A percentile compares a stretch with the other conserved stretches of the same genome.
These are phyloP conservation scores for Umbellularia californica DNA, from an alignment of 164 flowering plant species.

Conservation along the genomic window DNA sequence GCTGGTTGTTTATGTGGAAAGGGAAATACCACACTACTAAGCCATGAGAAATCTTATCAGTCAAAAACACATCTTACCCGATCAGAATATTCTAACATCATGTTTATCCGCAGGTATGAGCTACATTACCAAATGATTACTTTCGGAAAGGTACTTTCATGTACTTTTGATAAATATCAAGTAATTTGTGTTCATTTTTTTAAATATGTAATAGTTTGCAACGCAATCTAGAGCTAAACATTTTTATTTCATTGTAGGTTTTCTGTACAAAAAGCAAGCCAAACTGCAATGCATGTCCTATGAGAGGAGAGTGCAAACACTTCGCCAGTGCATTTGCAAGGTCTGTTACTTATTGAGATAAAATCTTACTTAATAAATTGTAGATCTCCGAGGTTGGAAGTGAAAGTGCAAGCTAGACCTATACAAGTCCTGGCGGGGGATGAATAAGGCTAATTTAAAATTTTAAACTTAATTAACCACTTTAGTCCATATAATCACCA, in stretches of 20 bases:
- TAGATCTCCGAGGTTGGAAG: background rate
- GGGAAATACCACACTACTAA: no score
- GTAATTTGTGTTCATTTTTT: background rate
- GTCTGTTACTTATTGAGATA: conserved; percentile 23
- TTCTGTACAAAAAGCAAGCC: conserved; percentile 85
- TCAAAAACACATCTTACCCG: background rate
- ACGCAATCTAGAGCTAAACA: background rate
- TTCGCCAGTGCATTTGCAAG: conserved; percentile 82
- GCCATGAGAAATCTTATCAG: no score
- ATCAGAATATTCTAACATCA: conserved; percentile 12
- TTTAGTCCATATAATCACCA: no score
- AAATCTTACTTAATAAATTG: background rate
- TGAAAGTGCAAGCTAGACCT: no score
- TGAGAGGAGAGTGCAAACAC: conserved; percentile 84
- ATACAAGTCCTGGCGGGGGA: no score
- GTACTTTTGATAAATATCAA: background rate
- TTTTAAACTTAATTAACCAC: no score
- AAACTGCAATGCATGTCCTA: conserved; percentile 82
- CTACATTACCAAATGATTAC: conserved; percentile 93
- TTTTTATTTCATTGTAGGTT: conserved; percentile 39
- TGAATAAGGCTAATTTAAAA: no score
- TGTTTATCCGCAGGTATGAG: conserved; percentile 54
- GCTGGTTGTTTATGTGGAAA: no score
- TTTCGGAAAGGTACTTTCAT: conserved; percentile 72
- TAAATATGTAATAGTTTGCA: no score